Evolutionary conservation across 2,329 filamentous ascomycete genomes (phyloP), one percentile per base, ranked within the genome.

Genomic region (Colletotrichum noveboracense): DNA sequence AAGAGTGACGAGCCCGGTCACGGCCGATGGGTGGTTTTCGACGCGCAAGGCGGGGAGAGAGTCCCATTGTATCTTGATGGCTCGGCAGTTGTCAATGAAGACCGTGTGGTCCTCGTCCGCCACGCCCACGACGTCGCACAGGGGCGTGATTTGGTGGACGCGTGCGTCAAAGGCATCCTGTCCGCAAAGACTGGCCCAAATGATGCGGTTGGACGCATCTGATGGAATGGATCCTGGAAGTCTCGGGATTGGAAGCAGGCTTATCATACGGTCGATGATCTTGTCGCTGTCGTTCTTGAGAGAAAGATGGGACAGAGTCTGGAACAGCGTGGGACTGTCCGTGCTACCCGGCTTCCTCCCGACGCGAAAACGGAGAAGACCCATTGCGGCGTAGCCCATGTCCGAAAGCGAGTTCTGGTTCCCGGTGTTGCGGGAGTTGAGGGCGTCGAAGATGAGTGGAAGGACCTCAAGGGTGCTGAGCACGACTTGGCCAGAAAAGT

Each of bases 1-100:
- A 24, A 52, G 2, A 0, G 2, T 6, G 0, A 58, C 21, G 7
- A 58, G 5, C 0, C 55, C 55, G 2, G 55, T 28, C 55, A 9
- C 55, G 21, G 21, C 26, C 14, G 55, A 0, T 18, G 21, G 55
- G n/a, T 52, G 43, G 0, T 52, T 52, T 2, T 52, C 43, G 24
- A 58, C 55, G 21, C 21, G 55, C 24, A 58, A 24, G 13, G 21
- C 55, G 4, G 55, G 55, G 7, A 58, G 16, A 18, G 21, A 24
- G 13, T 18, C 26, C 55, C 55, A 58, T 13, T 18, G 21, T 10
- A 21, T 16, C 2, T 32, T 56, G 28, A 67, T 24, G 16, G 32
- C 55, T 0, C 26, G 24, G 26, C 55, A 58, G 55, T 58, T 58
- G 55, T 58, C 55, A 10, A 58, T 28, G 24, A 58, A 58, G 24